These are phyloP conservation scores for Dichotomopilus funicola DNA, from an alignment of 2,329 filamentous ascomycete species.

Conservation along the genomic window DNA sequence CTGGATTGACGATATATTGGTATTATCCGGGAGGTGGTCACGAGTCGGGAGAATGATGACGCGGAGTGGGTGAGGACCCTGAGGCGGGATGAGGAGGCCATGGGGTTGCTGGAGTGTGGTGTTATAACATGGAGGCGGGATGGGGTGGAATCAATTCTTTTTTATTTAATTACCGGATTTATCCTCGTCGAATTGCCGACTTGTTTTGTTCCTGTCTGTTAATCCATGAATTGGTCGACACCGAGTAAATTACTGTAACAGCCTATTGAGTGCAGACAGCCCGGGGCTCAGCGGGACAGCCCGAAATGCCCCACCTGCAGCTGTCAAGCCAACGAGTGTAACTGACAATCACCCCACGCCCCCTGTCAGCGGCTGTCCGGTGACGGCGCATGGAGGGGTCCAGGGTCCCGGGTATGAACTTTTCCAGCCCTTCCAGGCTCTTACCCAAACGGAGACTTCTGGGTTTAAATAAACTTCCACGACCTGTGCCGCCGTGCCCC, in stretches of 20 bases:
- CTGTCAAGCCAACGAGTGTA: not conserved
- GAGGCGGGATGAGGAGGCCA: constrained; percentile 1
- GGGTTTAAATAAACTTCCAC: not conserved
- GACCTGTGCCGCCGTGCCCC: not conserved
- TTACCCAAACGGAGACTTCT: not conserved
- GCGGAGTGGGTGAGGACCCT: not conserved
- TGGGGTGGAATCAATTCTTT: no score
- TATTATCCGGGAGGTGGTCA: not conserved
- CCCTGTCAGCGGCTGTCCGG: constrained; percentile 17
- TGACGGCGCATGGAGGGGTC: constrained; percentile 22
- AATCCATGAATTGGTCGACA: not conserved
- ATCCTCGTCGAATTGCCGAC: not conserved
- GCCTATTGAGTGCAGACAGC: no score
- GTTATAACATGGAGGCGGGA: no score
- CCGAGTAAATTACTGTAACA: not conserved
- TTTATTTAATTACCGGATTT: no score
- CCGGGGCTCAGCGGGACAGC: not conserved
- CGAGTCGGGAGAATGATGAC: not conserved
- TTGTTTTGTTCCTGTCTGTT: not conserved
- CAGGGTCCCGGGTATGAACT: constrained; percentile 12
- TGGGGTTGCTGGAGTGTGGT: not conserved
- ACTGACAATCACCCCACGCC: not conserved
- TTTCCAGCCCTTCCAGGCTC: constrained; percentile 7
- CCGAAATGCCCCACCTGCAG: not conserved
- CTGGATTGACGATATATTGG: not conserved